Base-by-base conservation (phyloP, 768 basidiomycete genomes). In the Russula abietina region DNA sequence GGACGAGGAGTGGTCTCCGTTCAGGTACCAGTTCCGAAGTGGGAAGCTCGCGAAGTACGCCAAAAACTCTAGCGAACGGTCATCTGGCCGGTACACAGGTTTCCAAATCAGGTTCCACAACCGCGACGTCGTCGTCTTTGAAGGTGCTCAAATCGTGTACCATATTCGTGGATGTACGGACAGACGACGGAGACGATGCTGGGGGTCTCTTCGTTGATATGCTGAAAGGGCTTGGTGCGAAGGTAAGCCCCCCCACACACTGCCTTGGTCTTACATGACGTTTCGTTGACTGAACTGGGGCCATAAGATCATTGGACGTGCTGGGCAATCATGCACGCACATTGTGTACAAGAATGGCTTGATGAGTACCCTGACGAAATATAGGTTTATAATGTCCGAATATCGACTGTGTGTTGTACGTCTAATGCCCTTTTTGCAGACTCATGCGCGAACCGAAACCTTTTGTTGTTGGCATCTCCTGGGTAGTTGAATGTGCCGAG, bases 401-500 rank as follows among this genome's bases (percentile, higher is more conserved):
- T 10, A 8, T 33, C n/a, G 19, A 8, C 19, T n/a, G 14, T n/a
- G 14, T 11, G 10, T 24, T 11, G 22, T 55, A 57, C 12, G 30
- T 17, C 46, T 55, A 17, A 60, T 10, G 8, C 26, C 48, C 28
- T 32, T 33, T 41, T 16, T 45, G 11, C 38, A 89, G 88, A 57
- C 70, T 84, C 53, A 75, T 90, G 26, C 76, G 83, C 50, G 86
- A 91, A 45, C 89, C 72, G 69, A 80, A 86, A 69, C 93, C 93
- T 0, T 67, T 76, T 28, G 85, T 92, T 17, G 88, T 96, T 17
- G 89, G 91, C 9, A 90, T 93, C 67, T 87, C 84, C 19, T 94
- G 93, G 93, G 88, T 95, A 5, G 89, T 93, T 2, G 86, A 91
- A 69, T 95, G 91, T 67, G 87, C 81, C 2, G 91, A 93, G 68